phyloP scores from a whole-genome alignment of 148 eudicot species.

The Camellia japonica region DNA sequence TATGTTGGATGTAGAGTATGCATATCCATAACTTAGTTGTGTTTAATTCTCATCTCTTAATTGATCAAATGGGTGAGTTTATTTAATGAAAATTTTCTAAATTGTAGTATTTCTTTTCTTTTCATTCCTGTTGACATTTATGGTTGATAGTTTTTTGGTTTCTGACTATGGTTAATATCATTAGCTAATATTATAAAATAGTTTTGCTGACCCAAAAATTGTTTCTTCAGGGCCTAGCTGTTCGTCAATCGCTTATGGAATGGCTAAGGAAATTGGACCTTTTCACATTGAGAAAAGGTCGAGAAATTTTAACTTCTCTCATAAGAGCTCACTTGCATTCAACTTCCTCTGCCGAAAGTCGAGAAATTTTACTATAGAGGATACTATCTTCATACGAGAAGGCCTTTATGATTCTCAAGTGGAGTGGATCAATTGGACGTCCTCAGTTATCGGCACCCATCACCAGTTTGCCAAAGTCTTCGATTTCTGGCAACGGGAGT shows the following conservation, averaged over 20 bases:
- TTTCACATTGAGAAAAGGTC: constrained; percentile 68
- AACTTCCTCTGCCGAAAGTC: constrained; percentile 31
- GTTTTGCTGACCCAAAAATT: background rate
- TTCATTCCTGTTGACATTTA: background rate
- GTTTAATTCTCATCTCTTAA: background rate
- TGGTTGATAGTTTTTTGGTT: background rate
- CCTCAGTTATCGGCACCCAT: constrained; percentile 30
- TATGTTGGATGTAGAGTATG: background rate
- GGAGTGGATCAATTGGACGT: constrained; percentile 44
- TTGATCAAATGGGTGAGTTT: background rate
- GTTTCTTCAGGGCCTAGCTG: constrained; percentile 83
- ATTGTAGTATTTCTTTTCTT: background rate
- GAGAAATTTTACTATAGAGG: constrained; percentile 44
- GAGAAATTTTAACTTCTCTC: constrained; percentile 38
- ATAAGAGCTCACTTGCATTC: constrained; percentile 42
- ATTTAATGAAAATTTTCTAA: background rate
- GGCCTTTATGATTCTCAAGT: constrained; percentile 57
- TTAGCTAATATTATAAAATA: background rate
- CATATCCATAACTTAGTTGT: background rate
- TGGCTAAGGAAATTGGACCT: constrained; percentile 95
- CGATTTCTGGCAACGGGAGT: constrained; percentile 58
- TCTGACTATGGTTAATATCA: background rate
- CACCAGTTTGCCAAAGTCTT: constrained; percentile 40
- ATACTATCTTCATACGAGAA: constrained; percentile 67
- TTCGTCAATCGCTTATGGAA: constrained; percentile 89